Base-by-base conservation (phyloP, 1,284 basidiomycete species). In the Ustilago cynodontis region DNA sequence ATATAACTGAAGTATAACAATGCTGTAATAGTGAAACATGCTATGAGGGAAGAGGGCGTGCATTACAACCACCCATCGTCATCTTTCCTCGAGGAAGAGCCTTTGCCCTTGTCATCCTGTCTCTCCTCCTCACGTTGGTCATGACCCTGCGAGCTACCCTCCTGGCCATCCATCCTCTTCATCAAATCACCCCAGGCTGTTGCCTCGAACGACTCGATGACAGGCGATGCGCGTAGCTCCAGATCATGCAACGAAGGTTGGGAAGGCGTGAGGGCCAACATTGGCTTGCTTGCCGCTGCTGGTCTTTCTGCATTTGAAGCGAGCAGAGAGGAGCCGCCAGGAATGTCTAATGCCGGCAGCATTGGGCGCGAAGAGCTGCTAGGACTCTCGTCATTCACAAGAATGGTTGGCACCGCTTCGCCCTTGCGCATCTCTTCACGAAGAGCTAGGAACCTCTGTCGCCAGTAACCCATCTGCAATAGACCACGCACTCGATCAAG, bases 401-500 rank as follows among this genome's bases (percentile, higher is more conserved):
- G 31, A 28, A 68, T 72, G 13, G 70, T 69, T 11, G 67, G 65
- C 4, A 71, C 54, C 8, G 20, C 49, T 4, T 66, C 66, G 3
- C 31, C 55, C n/a, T 37, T 68, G n/a, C 61, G 68, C 63, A 65
- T 62, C 54, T 72, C 70, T 8, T 63, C 65, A 0, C 61, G 41
- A 14, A 78, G 26, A 13, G 79, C 77, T 1, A 84, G 61, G 67
- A 81, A 85, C 13, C 78, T 59, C 5, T 78, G 71, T 8, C 84
- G 66, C 33, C 80, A 60, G 64, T 82, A 84, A 7, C 82, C 69
- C 49, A 72, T 73, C 39, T 78, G 75, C 50, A 86, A 59, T 20
- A 85, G 43, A 0, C 79, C 80, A 1, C 78, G 77, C 9, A 86
- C 78, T 3, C 81, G 73, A 43, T 85, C 82, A 13, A 84, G 65